Evolutionary conservation across 306 rosid genomes (phyloP).

Genomic region (Quercus bicolor): DNA sequence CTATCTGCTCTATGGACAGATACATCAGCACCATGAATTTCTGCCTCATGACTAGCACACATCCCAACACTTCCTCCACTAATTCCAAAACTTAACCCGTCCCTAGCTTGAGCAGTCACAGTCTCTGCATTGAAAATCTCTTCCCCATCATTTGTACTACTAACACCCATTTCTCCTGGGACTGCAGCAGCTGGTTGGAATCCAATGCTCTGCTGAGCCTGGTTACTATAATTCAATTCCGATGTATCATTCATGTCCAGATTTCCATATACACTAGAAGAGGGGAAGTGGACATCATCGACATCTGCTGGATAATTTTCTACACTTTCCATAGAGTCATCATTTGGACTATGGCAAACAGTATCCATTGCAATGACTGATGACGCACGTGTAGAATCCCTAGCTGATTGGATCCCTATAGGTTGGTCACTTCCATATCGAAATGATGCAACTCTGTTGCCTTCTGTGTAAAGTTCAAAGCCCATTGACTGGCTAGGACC

Average conservation of each 20-base stretch:
- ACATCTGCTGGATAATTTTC: constrained; percentile 85
- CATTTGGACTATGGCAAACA: constrained; percentile 70
- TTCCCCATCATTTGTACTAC: constrained; percentile 91
- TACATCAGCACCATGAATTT: constrained; percentile 88
- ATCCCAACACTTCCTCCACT: constrained; percentile 99
- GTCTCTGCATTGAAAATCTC: constrained; percentile 90
- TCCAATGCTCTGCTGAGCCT: constrained; percentile 85
- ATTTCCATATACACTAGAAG: constrained; percentile 85
- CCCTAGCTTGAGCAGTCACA: constrained; percentile 84
- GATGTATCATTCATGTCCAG: constrained; percentile 87
- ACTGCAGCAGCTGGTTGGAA: constrained; percentile 66
- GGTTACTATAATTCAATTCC: constrained; percentile 85
- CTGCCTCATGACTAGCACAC: constrained; percentile 99
- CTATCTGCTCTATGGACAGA: constrained; percentile 92
- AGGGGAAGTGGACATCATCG: constrained; percentile 91
- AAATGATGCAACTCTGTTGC: constrained; percentile 56
- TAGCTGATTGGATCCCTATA: constrained; percentile 61
- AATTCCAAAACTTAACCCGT: constrained; percentile 86
- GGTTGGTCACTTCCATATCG: constrained; percentile 68
- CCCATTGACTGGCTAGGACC: constrained; percentile 94
- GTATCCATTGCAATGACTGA: constrained; percentile 99
- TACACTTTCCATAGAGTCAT: constrained; percentile 96
- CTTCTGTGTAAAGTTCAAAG: constrained; percentile 60
- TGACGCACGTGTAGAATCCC: constrained; percentile 92
- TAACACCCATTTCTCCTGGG: constrained; percentile 81